Conservation (phyloP, 1,284 basidiomycete genomes). For the Naganishia sp. region DNA sequence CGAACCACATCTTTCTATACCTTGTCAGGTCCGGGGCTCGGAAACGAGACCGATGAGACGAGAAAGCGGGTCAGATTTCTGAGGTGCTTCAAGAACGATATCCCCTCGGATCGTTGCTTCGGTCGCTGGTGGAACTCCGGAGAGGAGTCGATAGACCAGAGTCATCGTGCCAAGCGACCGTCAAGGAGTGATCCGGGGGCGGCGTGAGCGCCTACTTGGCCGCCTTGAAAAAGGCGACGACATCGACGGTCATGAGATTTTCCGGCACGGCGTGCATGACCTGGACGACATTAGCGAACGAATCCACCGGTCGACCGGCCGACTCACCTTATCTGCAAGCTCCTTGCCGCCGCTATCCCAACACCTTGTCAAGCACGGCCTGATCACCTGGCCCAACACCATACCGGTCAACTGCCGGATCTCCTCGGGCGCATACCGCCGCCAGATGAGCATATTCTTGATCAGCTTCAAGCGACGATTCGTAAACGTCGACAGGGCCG, state of each 20-base stretch:
- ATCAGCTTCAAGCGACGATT: slow-evolving; percentile 71
- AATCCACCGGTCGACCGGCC: background rate
- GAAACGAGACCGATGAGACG: background rate
- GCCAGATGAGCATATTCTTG: slow-evolving; percentile 70
- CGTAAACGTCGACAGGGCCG: slow-evolving; percentile 71
- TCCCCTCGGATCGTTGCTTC: slow-evolving; percentile 9
- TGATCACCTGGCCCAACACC: slow-evolving; percentile 64
- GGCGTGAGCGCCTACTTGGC: background rate
- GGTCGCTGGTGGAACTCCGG: too few relatives aligned
- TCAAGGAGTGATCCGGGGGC: slow-evolving; percentile 1
- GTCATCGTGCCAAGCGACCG: too few relatives aligned
- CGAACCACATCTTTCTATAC: slow-evolving; percentile 30
- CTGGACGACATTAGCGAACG: background rate
- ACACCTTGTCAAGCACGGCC: slow-evolving; percentile 69
- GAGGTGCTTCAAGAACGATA: slow-evolving; percentile 34
- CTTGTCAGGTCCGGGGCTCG: background rate
- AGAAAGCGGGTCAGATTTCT: slow-evolving; percentile 32
- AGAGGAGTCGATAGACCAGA: too few relatives aligned
- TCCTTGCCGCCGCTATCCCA: slow-evolving; percentile 88
- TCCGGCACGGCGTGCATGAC: slow-evolving; percentile 15
- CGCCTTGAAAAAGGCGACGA: slow-evolving; percentile 22
- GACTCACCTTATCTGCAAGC: slow-evolving; percentile 64
- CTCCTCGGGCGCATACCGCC: slow-evolving; percentile 68
- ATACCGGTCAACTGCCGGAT: slow-evolving; percentile 62
- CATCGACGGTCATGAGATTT: slow-evolving; percentile 8